Conservation (phyloP, 129 eudicot species). For the Flaveria linearis region DNA sequence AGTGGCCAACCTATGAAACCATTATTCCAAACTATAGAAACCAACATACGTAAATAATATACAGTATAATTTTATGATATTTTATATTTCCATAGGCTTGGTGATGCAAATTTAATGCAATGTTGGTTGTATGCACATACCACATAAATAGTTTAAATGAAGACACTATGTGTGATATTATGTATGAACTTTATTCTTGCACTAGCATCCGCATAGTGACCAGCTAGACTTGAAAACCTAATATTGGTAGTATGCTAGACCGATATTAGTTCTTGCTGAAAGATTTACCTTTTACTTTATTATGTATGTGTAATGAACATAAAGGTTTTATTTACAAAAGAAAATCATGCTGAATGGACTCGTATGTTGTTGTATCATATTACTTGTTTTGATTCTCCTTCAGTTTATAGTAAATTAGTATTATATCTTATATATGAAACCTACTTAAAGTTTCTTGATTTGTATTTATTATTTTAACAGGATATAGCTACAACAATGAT, state of each 20-base stretch:
- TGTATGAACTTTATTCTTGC: not conserved
- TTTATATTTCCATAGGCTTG: not conserved
- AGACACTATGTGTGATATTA: not conserved
- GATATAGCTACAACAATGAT: conserved; percentile 76
- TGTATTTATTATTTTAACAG: conserved; percentile 36
- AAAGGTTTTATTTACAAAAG: not conserved
- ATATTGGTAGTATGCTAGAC: not conserved
- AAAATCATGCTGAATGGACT: not conserved
- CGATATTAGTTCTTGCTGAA: not conserved
- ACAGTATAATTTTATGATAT: not conserved
- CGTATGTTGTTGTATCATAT: not conserved
- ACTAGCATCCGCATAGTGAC: not conserved
- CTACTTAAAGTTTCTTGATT: not conserved
- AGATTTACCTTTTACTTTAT: not conserved
- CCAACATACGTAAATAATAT: too few relatives aligned
- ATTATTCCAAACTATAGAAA: too few relatives aligned
- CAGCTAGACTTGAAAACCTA: conserved; percentile 13
- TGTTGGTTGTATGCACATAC: conserved; percentile 1
- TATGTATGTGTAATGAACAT: not conserved
- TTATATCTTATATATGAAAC: not conserved
- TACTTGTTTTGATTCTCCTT: conserved; percentile 13
- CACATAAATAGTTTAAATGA: not conserved
- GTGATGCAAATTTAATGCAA: conserved; percentile 15
- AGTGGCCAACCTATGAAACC: too few relatives aligned
- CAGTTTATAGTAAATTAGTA: not conserved